Evolutionary conservation across 23 red algal genomes (phyloP), one percentile per base, ranked within the genome.

Genomic region (Gracilariopsis chorda): DNA sequence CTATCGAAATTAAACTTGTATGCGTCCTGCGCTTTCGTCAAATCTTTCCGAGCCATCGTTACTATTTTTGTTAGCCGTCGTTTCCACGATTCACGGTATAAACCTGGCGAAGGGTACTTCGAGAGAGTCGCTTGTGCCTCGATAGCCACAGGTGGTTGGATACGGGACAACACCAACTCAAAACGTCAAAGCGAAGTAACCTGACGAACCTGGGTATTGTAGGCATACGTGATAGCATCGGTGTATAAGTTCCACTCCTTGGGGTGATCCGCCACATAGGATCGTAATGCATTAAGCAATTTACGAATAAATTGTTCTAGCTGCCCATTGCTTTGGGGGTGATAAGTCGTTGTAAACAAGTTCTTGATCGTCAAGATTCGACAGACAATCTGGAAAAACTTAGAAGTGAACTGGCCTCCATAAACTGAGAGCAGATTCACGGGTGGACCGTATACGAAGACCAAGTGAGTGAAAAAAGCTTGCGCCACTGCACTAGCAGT

Each of bases 311-410:
- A 77, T n/a, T 36, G 32, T 88, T 72, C 47, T 28, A 88, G 28
- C 53, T 73, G 83, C 10, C 48, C 62, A 62, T 88, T 88, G 3
- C 19, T 56, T 76, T 73, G 80, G 41, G 48, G 83, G 34, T 48
- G 60, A 64, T 67, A 43, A 68, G 2, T 49, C 52, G 25, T 30
- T 9, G 44, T 57, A 75, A 72, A 52, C n/a, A 51, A 11, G 21
- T 72, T 21, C 64, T 62, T 32, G 29, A 75, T 33, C 7, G 62
- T 24, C 46, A 88, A 32, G 44, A 72, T 52, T 7, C 33, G 25
- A 30, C 62, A 73, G 34, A 88, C 61, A 53, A 35, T 2, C 47
- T 88, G 83, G 83, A 73, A 88, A 44, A 88, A 75, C 62, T 59
- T 48, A 6, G 58, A 55, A 7, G 30, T 44, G 27, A 88, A 88